Base-by-base conservation (phyloP, 2,329 filamentous ascomycete genomes). In the Juglanconis oblonga region DNA sequence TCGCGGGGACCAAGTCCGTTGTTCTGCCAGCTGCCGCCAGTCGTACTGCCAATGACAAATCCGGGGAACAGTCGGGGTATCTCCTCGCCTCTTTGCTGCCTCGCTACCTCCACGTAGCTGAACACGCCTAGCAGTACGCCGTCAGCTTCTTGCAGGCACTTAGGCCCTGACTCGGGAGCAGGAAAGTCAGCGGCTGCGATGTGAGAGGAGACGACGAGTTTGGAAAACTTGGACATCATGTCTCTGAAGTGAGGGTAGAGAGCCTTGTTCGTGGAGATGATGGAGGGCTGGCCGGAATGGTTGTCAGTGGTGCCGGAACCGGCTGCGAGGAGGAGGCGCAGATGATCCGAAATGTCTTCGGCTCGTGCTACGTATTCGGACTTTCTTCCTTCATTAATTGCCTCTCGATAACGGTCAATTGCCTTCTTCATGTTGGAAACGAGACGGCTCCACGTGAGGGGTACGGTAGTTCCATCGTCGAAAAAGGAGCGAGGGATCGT, bases 221-320 rank as follows among this genome's bases (percentile, higher is more conserved):
- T 99, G n/a, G 95, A 98, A 73, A 99, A 99, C 68, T 96, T 93
- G 49, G 95, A 98, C 95, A 99, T 99, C 88, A 98, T 98, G 72
- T 98, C 95, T 57, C 95, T 84, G 76, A 99, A 99, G 74, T 98
- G 93, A 31, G 95, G 95, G 71, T 98, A 98, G 14, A 99, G 80
- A 0, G 92, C 91, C 74, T 98, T 98, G 79, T 99, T 99, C 5
- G 92, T 96, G 6, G 93, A 97, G 62, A 99, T 99, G 69, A 99
- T 97, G n/a, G 95, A 98, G 4, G 95, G 95, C 67, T 98, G 96
- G 47, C 95, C 95, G 24, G 95, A 98, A 73, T 99, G 95, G 71
- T 99, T 99, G 75, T 99, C 95, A 0, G 95, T 99, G 1, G 95
- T 99, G 58, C 94, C 92, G 38, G 95, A 99, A 8, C 93, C 95